phyloP scores from a whole-genome alignment of 169 alveolate genomes.

The Plasmodium adleri region DNA sequence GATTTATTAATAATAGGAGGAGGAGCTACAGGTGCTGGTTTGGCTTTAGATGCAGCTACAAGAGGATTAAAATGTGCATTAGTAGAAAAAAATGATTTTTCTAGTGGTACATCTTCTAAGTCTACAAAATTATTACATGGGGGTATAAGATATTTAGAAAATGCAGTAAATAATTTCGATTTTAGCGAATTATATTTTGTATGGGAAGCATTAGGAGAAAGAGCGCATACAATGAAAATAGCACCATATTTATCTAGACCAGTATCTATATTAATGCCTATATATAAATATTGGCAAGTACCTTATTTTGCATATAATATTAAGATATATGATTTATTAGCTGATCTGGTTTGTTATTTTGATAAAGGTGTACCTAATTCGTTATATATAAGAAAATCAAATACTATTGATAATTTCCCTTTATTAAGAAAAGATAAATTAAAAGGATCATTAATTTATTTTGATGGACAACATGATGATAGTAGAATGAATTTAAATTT shows the following conservation, averaged over 20 bases:
- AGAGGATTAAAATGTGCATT: conserved; percentile 94
- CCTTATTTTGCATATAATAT: conserved; percentile 92
- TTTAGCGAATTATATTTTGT: conserved; percentile 88
- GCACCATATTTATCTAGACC: conserved; percentile 92
- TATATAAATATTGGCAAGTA: conserved; percentile 89
- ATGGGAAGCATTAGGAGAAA: conserved; percentile 94
- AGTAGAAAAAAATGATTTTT: conserved; percentile 93
- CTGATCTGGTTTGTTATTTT: conserved; percentile 87
- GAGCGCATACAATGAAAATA: conserved; percentile 91
- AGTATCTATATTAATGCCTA: conserved; percentile 90
- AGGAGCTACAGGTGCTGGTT: conserved; percentile 92
- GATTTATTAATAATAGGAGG: conserved; percentile 94
- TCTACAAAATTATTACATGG: conserved; percentile 96
- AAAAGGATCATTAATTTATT: conserved; percentile 89
- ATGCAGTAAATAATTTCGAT: conserved; percentile 87
- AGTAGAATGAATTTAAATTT: conserved; percentile 89
- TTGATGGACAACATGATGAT: conserved; percentile 95
- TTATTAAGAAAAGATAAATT: conserved; percentile 81
- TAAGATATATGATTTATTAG: conserved; percentile 90
- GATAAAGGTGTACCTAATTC: conserved; percentile 88
- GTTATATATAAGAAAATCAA: conserved; percentile 81
- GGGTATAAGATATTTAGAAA: conserved; percentile 94
- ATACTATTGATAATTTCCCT: conserved; percentile 83
- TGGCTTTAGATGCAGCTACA: conserved; percentile 94
- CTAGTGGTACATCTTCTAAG: conserved; percentile 95